Conservation (phyloP, 345 rosid genomes). For the Clarkia xantiana region DNA sequence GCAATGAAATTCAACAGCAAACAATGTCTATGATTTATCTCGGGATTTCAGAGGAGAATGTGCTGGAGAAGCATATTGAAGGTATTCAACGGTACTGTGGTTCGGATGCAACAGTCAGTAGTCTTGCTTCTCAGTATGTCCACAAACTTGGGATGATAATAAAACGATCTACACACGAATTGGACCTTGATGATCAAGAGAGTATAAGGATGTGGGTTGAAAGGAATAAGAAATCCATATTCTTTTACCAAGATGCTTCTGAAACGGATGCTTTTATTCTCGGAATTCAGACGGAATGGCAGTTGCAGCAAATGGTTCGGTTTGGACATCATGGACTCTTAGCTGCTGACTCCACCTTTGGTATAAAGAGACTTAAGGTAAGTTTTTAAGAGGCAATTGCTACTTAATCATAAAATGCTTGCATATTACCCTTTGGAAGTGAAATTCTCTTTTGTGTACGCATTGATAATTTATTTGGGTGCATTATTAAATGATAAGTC, state of each 20-base stretch:
- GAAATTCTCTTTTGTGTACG: too few species aligned
- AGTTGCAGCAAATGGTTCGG: conserved; percentile 75
- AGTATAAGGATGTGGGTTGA: conserved; percentile 83
- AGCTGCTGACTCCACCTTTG: conserved; percentile 81
- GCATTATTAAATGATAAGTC: too few species aligned
- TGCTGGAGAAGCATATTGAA: conserved; percentile 86
- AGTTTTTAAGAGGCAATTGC: not conserved
- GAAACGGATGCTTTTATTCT: conserved; percentile 62
- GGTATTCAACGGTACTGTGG: conserved; percentile 84
- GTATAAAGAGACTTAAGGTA: conserved; percentile 88
- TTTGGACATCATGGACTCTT: conserved; percentile 76
- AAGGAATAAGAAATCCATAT: conserved; percentile 73
- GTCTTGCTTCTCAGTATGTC: conserved; percentile 80
- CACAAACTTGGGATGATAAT: conserved; percentile 91
- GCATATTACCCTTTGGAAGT: not conserved
- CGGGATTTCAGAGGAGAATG: conserved; percentile 87
- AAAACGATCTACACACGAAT: conserved; percentile 69
- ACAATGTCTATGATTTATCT: conserved; percentile 93
- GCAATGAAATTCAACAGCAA: conserved; percentile 38
- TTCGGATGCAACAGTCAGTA: conserved; percentile 45
- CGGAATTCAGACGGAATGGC: conserved; percentile 96
- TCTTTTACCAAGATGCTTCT: conserved; percentile 72
- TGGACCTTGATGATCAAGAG: conserved; percentile 86
- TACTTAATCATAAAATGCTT: too few species aligned
- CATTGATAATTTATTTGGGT: too few species aligned